A percentile compares a stretch with the other conserved stretches of the same genome.
Evolutionary conservation across 176 grass and related monocot genomes (phyloP).

Genomic region (Raddia distichophylla): DNA sequence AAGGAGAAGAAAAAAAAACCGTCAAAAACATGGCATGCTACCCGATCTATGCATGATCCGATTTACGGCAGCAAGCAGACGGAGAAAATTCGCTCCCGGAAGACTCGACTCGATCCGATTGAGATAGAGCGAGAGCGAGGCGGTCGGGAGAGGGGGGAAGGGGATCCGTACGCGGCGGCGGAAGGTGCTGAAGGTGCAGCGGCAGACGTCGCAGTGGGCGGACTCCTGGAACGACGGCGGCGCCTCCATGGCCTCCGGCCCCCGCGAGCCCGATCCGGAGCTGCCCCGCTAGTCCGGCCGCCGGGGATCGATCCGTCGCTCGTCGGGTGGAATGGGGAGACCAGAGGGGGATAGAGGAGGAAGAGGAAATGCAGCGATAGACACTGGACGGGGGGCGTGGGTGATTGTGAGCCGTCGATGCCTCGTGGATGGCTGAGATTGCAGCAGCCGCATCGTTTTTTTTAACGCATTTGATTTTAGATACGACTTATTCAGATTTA

Average conservation of each 20-base stretch:
- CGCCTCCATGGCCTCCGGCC: slow-evolving; percentile 44
- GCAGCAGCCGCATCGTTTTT: not conserved
- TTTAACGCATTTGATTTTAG: too few relatives aligned
- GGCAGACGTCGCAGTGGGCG: slow-evolving; percentile 83
- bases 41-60: not conserved
- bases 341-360: not conserved
- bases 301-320: not conserved
- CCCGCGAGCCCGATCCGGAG: not conserved
- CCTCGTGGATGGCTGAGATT: not conserved
- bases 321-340: not conserved
- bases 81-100: not conserved
- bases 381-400: not conserved
- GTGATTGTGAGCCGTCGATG: slow-evolving; percentile 1
- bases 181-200: slow-evolving; percentile 91
- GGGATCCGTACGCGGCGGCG: slow-evolving; percentile 73
- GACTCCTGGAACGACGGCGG: slow-evolving; percentile 96
- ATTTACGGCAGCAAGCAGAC: not conserved
- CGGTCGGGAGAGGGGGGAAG: not conserved
- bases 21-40: not conserved
- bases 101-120: slow-evolving; percentile 8
- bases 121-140: not conserved
- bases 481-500: too few relatives aligned
- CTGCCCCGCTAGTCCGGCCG: not conserved
- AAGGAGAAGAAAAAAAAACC: not conserved
- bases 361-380: not conserved